A percentile compares a stretch with the other conserved stretches of the same genome.
Evolutionary conservation across 1,284 basidiomycete species (phyloP).

Genomic region (Pisolithus thermaeus): DNA sequence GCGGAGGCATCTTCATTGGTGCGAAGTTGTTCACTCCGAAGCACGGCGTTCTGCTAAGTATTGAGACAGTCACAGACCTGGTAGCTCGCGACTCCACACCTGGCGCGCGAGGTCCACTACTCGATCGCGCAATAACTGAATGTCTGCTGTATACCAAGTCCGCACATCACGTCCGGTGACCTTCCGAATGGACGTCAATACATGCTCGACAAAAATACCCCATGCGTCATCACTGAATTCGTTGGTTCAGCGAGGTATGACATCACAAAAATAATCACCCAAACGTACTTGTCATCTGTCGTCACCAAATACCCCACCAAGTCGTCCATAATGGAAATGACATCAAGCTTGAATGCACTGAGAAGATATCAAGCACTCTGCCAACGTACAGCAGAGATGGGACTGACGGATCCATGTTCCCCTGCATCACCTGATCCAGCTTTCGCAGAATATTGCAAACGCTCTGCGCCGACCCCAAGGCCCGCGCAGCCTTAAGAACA

Average conservation of each 20-base stretch:
- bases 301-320: constrained; percentile 65
- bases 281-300: constrained; percentile 52
- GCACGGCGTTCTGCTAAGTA: constrained; percentile 29
- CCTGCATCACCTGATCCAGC: constrained; percentile 50
- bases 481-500: constrained; percentile 49
- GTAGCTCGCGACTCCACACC: constrained; percentile 7
- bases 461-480: constrained; percentile 19
- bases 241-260: neutral
- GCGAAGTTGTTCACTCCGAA: constrained; percentile 53
- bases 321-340: constrained; percentile 57
- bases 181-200: constrained; percentile 16
- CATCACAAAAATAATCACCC: neutral
- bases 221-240: constrained; percentile 16
- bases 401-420: constrained; percentile 57
- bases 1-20: constrained; percentile 35
- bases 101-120: constrained; percentile 13
- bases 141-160: constrained; percentile 12
- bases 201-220: constrained; percentile 10
- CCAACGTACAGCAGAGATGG: neutral
- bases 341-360: constrained; percentile 59
- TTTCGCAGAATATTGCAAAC: constrained; percentile 20
- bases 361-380: constrained; percentile 6
- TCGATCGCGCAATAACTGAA: constrained; percentile 9
- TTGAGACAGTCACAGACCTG: neutral
- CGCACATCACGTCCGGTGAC: constrained; percentile 15